Percentiles rank a stretch among this genome's conserved stretches.
Evolutionary conservation across 768 basidiomycete species (phyloP).

Genomic region (Tulasnella sp.): DNA sequence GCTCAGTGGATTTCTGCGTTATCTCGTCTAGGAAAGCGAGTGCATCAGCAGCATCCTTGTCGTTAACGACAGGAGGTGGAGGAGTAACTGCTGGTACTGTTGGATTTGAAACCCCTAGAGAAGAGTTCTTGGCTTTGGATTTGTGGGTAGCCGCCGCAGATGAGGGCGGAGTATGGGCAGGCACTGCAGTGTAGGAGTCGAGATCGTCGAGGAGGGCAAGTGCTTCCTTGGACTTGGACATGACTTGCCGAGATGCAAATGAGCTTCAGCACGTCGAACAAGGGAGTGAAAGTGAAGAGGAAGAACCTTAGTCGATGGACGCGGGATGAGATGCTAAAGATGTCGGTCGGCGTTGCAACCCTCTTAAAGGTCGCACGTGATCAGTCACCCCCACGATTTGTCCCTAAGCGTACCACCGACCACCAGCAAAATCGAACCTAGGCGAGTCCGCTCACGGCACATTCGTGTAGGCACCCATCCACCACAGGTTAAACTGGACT

Average conservation of each 20-base stretch:
- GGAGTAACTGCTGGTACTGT: constrained; percentile 32
- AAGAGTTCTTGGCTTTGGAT: constrained; percentile 32
- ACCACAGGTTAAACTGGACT: background rate
- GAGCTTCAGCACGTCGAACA: background rate
- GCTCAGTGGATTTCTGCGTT: constrained; percentile 83
- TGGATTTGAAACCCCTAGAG: constrained; percentile 32
- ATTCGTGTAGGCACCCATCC: no score
- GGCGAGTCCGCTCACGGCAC: no score
- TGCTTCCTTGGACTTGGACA: constrained; percentile 56
- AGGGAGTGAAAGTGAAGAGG: background rate
- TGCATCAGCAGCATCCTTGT: constrained; percentile 74
- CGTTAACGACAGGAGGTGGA: constrained; percentile 36
- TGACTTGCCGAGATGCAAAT: background rate
- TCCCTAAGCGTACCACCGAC: background rate
- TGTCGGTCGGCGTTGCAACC: background rate
- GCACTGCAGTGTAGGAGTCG: constrained; percentile 56
- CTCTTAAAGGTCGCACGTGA: background rate
- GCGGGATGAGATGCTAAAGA: background rate
- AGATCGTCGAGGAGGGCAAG: constrained; percentile 92
- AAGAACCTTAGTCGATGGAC: background rate
- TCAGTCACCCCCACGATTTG: background rate
- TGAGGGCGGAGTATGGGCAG: constrained; percentile 27
- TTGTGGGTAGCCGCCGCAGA: constrained; percentile 37
- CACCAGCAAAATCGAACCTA: background rate
- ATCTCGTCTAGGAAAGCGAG: constrained; percentile 94